Conservation (phyloP, 345 rosid species). For the Litchi chinensis region DNA sequence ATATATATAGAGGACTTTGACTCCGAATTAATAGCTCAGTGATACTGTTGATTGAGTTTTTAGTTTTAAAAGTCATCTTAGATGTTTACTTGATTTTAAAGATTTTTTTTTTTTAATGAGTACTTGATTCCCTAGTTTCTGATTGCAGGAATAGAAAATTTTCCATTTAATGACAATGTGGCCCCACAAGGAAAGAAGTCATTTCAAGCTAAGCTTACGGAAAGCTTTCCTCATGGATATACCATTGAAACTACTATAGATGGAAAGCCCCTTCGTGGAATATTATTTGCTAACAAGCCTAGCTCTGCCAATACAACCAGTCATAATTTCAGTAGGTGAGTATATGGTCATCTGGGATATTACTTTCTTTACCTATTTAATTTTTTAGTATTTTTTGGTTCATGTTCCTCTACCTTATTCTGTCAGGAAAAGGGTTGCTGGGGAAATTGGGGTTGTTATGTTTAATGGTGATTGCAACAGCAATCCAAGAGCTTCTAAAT, state of each 20-base stretch:
- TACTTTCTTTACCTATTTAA: background rate
- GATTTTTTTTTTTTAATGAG: background rate
- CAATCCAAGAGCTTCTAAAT: slow-evolving; percentile 38
- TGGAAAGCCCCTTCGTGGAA: slow-evolving; percentile 86
- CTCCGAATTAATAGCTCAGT: background rate
- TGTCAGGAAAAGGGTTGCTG: slow-evolving; percentile 56
- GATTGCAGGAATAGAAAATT: slow-evolving; percentile 58
- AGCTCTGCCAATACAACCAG: slow-evolving; percentile 31
- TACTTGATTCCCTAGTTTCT: slow-evolving; percentile 10
- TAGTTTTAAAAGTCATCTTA: background rate
- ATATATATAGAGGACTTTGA: background rate
- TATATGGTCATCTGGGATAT: slow-evolving; percentile 13
- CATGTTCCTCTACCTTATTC: slow-evolving; percentile 18
- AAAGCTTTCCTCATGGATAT: slow-evolving; percentile 73
- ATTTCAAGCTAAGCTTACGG: slow-evolving; percentile 83
- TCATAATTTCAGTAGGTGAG: slow-evolving; percentile 53
- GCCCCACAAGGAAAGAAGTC: slow-evolving; percentile 64
- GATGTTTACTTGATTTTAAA: background rate
- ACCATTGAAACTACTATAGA: slow-evolving; percentile 81
- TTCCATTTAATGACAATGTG: slow-evolving; percentile 36
- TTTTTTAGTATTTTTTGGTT: background rate
- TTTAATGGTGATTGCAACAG: slow-evolving; percentile 53
- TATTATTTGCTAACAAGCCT: slow-evolving; percentile 75
- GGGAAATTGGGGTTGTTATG: slow-evolving; percentile 33
- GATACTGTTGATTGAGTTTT: background rate